Evolutionary conservation across 2,329 filamentous ascomycete species (phyloP).

Genomic region (Rhinocladiella mackenziei): DNA sequence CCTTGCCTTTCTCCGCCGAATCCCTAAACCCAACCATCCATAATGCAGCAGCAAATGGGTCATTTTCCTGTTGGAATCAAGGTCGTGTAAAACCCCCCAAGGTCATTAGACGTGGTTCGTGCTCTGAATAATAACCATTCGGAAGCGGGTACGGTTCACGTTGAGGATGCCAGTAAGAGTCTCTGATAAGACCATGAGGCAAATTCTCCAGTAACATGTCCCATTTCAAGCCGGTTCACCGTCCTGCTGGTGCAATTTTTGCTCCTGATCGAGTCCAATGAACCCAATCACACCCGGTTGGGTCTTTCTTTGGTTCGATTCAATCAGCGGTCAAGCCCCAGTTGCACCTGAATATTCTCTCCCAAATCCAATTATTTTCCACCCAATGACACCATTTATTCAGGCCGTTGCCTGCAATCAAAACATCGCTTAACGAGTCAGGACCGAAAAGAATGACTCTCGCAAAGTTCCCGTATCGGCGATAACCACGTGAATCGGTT

Average conservation of each 20-base stretch:
- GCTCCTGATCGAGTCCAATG: slow-evolving; percentile 7
- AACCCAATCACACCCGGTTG: not conserved
- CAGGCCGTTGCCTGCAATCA: slow-evolving; percentile 8
- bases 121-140: not conserved
- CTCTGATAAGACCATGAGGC: slow-evolving; percentile 17
- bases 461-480: too few species aligned
- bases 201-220: slow-evolving; percentile 4
- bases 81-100: too few species aligned
- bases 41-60: not conserved
- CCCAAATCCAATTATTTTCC: not conserved
- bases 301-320: not conserved
- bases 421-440: slow-evolving; percentile 13
- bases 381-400: slow-evolving; percentile 6
- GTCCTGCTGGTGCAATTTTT: too few species aligned
- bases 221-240: not conserved
- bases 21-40: not conserved
- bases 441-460: not conserved
- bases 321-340: slow-evolving; percentile 17
- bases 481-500: too few species aligned
- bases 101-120: not conserved
- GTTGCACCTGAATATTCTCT: slow-evolving; percentile 2
- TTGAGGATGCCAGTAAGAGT: slow-evolving; percentile 7
- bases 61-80: too few species aligned
- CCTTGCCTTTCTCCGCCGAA: not conserved
- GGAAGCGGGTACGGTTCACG: slow-evolving; percentile 10